phyloP scores from a whole-genome alignment of 495 filamentous ascomycete genomes.

The Talaromyces nanjingensis region DNA sequence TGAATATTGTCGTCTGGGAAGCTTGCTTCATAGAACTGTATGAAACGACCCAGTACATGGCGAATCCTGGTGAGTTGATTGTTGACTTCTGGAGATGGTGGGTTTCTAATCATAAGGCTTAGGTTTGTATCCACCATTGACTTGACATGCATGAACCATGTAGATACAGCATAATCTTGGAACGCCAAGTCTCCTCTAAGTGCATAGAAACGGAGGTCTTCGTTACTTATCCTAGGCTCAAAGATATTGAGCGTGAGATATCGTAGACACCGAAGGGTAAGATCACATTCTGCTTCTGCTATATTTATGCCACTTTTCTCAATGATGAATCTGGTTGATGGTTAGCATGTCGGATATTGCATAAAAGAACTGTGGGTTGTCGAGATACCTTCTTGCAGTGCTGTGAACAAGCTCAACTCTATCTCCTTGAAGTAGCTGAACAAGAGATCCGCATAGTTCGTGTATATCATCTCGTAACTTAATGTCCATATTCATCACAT shows the following conservation, averaged over 20 bases:
- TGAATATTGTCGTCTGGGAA: background rate
- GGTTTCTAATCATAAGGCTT: background rate
- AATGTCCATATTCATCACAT: constrained; percentile 12
- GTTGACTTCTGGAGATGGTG: background rate
- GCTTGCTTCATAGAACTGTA: constrained; percentile 12
- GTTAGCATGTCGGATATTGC: background rate
- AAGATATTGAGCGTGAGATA: constrained; percentile 33
- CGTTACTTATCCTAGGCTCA: constrained; percentile 12
- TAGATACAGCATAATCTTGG: constrained; percentile 31
- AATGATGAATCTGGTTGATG: constrained; percentile 13
- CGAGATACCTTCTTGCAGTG: constrained; percentile 32
- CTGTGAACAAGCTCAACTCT: constrained; percentile 34
- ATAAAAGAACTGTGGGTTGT: background rate
- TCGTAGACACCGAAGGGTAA: constrained; percentile 25
- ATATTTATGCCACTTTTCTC: constrained; percentile 19
- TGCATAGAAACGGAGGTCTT: constrained; percentile 12
- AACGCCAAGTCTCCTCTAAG: constrained; percentile 23
- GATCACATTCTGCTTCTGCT: constrained; percentile 24
- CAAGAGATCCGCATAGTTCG: constrained; percentile 38
- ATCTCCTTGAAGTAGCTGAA: constrained; percentile 26
- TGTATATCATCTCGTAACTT: constrained; percentile 23
- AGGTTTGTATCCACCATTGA: constrained; percentile 7
- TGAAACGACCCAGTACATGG: constrained; percentile 19
- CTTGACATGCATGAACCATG: constrained; percentile 31
- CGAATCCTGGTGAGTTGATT: background rate